Base-by-base conservation (phyloP, 805 yeast species). In the Hyphopichia homilentoma region DNA sequence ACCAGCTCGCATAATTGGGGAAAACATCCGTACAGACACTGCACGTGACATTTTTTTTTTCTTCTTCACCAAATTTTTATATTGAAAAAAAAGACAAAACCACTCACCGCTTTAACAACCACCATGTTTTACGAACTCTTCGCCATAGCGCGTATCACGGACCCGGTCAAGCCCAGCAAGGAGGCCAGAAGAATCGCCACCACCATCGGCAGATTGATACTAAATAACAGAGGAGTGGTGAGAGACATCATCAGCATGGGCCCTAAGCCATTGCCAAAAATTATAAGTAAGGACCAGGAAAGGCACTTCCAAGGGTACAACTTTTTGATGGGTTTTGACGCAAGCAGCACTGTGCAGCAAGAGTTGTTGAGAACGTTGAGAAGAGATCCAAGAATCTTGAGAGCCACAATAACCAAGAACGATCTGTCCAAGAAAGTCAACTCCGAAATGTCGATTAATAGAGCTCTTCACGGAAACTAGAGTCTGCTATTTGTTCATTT, bases 211-310 rank as follows among this genome's bases (percentile, higher is more conserved):
- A 82, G 78, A 53, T 68, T 87, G 52, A 76, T 90, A 18, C 73
- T 93, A 37, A 77, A 79, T 39, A 89, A 90, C 60, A 86, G 96
- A 70, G 98, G 98, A 31, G 90, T 90, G n/a, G 79, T 90, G 23
- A 75, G 97, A 54, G 80, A 77, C 39, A 76, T 90, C 28, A 75
- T 82, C 32, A 83, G 88, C 41, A 61, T 89, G 55, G 97, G 96
- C 1, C 74, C 79, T 25, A 76, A 76, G 40, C 79, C 79, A 17
- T 70, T 93, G 34, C 96, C 97, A 13, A 82, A 79, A 43, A 74
- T 90, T 39, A 73, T 85, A 61, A 77, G 80, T 44, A 85, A 85
- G 52, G 87, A 87, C 51, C 94, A 88, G 51, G 95, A 89, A 53
- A 73, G 78, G 39, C 95, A 89, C 59, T 86, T 86, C 54, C 89